Percentiles rank a stretch among this genome's conserved stretches.
Conservation (phyloP, 768 basidiomycete genomes). For the Mycena epipterygia region DNA sequence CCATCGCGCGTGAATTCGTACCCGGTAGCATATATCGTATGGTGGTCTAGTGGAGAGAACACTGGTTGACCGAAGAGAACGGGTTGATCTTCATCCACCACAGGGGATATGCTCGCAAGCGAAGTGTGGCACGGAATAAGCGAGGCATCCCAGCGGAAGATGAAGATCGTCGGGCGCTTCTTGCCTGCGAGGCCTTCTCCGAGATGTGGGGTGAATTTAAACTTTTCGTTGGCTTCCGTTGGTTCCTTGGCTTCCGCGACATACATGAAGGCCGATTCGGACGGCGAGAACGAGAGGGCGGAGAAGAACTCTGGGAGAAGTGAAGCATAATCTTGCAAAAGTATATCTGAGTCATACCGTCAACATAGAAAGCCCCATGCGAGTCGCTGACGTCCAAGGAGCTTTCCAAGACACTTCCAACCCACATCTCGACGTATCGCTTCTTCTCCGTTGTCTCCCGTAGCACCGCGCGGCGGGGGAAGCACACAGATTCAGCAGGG, state of each 20-base stretch:
- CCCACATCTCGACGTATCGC: conserved; percentile 75
- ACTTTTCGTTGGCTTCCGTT: conserved; percentile 51
- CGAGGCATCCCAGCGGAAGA: conserved; percentile 61
- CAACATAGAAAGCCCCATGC: conserved; percentile 73
- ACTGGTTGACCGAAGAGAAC: conserved; percentile 69
- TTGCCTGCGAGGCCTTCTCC: conserved; percentile 73
- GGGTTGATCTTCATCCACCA: conserved; percentile 29
- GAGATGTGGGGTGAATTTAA: conserved; percentile 69
- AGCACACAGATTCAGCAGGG: conserved; percentile 44
- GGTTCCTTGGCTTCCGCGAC: conserved; percentile 67
- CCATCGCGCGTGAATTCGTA: conserved; percentile 72
- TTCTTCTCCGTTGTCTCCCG: conserved; percentile 55
- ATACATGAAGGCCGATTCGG: conserved; percentile 68
- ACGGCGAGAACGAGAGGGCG: conserved; percentile 66
- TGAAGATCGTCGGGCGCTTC: conserved; percentile 65
- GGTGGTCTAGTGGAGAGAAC: conserved; percentile 57
- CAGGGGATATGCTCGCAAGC: conserved; percentile 21
- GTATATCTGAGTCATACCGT: conserved; percentile 55
- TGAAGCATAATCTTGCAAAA: neutral
- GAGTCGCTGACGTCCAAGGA: conserved; percentile 69
- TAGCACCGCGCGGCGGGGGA: conserved; percentile 59
- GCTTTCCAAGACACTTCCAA: conserved; percentile 55
- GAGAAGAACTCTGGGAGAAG: conserved; percentile 61
- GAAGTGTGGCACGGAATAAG: conserved; percentile 25
- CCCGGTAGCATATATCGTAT: conserved; percentile 68